Evolutionary conservation across 179 eudicot species (phyloP).

Genomic region (Pouteria campechiana): DNA sequence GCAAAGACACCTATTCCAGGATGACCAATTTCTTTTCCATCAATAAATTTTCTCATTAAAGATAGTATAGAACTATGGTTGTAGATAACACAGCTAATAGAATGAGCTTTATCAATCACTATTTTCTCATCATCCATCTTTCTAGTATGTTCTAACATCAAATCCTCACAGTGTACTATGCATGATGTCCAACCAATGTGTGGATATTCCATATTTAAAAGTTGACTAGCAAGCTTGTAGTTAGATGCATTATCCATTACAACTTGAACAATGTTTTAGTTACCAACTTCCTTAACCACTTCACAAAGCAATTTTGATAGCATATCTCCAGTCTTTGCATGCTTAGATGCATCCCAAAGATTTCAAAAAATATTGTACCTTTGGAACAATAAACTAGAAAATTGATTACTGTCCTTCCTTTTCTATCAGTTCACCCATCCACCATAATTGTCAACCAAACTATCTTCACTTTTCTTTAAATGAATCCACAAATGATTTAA

Average conservation of each 20-base stretch:
- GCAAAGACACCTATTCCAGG: neutral
- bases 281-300: constrained; percentile 1
- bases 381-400: neutral
- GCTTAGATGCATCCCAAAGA: neutral
- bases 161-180: neutral
- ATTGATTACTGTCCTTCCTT: neutral
- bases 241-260: constrained; percentile 5
- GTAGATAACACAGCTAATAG: neutral
- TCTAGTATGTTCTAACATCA: neutral
- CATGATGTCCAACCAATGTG: constrained; percentile 8
- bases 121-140: neutral
- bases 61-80: neutral
- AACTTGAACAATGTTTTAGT: constrained; percentile 5
- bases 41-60: neutral
- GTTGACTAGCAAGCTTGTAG: neutral
- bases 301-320: neutral
- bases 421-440: constrained; percentile 1
- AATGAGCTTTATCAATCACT: too few species aligned
- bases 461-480: neutral
- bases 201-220: neutral
- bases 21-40: neutral
- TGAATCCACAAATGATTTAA: neutral
- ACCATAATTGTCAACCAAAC: neutral
- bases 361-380: constrained; percentile 1
- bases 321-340: neutral